A percentile compares a stretch with the other conserved stretches of the same genome.
Evolutionary conservation across 192 early-diverging fungal species (phyloP).

Genomic region (Jimgerdemannia flammicorona): DNA sequence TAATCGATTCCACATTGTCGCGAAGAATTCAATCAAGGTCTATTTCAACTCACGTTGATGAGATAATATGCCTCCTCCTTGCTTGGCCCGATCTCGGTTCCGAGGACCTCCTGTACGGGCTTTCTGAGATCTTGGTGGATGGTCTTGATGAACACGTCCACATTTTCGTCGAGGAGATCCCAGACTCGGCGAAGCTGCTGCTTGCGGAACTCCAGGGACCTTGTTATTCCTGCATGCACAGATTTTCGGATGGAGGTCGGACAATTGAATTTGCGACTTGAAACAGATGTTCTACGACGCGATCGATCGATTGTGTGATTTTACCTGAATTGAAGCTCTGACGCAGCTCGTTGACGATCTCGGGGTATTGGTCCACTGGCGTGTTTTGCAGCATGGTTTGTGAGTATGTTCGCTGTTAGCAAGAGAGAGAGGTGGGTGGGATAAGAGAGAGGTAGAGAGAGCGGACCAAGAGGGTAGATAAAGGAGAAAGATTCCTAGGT

Average conservation of each 20-base stretch:
- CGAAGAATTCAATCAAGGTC: too few relatives aligned
- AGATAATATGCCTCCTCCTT: conserved; percentile 40
- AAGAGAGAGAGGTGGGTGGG: too few relatives aligned
- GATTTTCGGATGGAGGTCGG: neutral
- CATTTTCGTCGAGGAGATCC: conserved; percentile 55
- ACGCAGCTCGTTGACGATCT: conserved; percentile 33
- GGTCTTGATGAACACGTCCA: conserved; percentile 48
- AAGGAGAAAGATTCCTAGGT: too few relatives aligned
- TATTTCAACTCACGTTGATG: conserved; percentile 17
- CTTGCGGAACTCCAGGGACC: conserved; percentile 43
- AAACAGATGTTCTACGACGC: neutral
- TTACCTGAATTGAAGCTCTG: conserved; percentile 26
- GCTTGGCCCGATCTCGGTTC: conserved; percentile 50
- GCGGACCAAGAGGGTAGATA: too few relatives aligned
- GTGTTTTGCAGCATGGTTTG: neutral
- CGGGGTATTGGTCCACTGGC: neutral
- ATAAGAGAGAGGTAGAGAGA: too few relatives aligned
- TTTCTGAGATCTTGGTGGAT: conserved; percentile 56
- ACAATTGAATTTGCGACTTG: neutral
- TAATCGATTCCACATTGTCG: too few relatives aligned
- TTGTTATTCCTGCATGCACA: conserved; percentile 28
- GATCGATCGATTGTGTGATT: neutral
- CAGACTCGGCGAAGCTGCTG: conserved; percentile 62
- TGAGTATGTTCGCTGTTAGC: too few relatives aligned
- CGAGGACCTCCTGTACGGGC: conserved; percentile 43